Conservation (phyloP, 176 grass and related monocot species). For the Musa acuminata region DNA sequence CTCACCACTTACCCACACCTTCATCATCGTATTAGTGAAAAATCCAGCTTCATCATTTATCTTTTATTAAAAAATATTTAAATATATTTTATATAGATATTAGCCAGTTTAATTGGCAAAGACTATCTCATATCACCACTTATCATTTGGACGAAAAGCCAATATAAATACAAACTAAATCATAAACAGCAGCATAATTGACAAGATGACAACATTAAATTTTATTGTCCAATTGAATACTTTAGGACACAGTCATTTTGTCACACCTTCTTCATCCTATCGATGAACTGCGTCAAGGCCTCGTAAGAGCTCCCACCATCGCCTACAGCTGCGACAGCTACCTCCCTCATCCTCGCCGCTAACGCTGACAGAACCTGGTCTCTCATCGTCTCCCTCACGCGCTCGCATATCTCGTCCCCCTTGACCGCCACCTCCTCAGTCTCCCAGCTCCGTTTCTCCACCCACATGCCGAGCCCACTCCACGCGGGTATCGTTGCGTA, state of each 20-base stretch:
- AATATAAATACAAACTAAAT: no score
- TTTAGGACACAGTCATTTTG: not conserved
- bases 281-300: not conserved
- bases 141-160: no score
- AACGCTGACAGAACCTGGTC: conserved; percentile 11
- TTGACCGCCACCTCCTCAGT: conserved; percentile 26
- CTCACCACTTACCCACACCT: no score
- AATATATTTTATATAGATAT: no score
- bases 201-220: no score
- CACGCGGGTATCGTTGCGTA: conserved; percentile 25
- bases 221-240: no score
- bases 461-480: conserved; percentile 39
- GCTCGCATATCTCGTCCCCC: conserved; percentile 25
- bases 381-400: conserved; percentile 46
- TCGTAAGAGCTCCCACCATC: conserved; percentile 29
- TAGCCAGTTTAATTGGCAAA: no score
- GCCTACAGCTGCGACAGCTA: not conserved
- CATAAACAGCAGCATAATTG: no score
- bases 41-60: no score
- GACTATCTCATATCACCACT: no score
- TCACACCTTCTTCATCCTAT: not conserved
- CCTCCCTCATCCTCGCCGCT: not conserved
- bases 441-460: conserved; percentile 57
- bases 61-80: no score
- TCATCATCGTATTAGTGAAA: no score